Conservation (phyloP, 345 rosid genomes). For the Leavenworthia alabamica region DNA sequence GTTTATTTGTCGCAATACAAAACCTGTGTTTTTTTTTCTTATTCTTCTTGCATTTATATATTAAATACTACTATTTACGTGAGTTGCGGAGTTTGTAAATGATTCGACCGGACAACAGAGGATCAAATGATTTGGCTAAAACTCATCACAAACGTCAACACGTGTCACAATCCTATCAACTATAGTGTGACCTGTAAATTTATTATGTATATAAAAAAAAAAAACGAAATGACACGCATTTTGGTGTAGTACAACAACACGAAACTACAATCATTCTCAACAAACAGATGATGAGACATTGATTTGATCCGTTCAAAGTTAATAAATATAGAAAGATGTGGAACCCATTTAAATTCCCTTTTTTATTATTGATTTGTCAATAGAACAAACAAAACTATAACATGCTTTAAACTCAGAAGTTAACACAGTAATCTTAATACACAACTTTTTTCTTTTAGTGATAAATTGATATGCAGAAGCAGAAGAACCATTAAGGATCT, state of each 20-base stretch:
- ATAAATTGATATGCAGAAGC: neutral
- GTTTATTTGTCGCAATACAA: neutral
- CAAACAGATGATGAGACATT: neutral
- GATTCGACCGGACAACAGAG: too few relatives aligned
- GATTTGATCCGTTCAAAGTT: constrained; percentile 11
- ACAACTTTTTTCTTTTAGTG: neutral
- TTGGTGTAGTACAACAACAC: too few relatives aligned
- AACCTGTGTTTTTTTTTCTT: neutral
- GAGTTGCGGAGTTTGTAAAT: neutral
- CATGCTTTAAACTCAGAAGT: neutral
- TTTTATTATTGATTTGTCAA: neutral
- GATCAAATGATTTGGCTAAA: too few relatives aligned
- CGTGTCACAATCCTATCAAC: too few relatives aligned
- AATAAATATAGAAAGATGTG: neutral
- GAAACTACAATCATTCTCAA: constrained; percentile 1
- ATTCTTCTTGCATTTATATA: neutral
- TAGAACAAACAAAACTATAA: neutral
- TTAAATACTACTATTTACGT: neutral
- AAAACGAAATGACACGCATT: too few relatives aligned
- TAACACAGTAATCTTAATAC: neutral
- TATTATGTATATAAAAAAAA: too few relatives aligned
- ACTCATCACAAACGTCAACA: too few relatives aligned
- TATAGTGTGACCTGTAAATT: too few relatives aligned
- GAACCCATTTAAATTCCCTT: constrained; percentile 12
- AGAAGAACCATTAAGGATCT: neutral